A percentile compares a stretch with the other conserved stretches of the same genome.
Evolutionary conservation across 352 stramenopile species (phyloP).

Genomic region (Pythium utonaiense): DNA sequence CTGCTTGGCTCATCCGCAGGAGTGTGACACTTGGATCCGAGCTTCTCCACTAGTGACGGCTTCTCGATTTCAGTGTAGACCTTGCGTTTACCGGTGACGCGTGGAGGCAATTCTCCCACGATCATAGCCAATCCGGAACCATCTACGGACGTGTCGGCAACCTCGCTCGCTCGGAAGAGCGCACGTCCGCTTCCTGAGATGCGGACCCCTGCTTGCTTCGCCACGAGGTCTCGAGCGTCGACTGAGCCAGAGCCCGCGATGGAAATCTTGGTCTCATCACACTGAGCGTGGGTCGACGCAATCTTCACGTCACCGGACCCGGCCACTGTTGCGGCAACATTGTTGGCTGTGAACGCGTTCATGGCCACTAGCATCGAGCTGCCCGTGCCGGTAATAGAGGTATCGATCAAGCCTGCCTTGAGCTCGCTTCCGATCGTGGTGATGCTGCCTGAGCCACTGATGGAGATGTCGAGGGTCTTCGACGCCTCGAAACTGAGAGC

Average conservation of each 20-base stretch:
- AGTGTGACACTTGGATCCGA: background rate
- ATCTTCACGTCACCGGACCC: conserved; percentile 25
- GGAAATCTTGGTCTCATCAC: conserved; percentile 7
- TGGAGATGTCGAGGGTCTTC: background rate
- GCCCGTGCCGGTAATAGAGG: conserved; percentile 23
- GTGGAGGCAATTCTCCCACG: conserved; percentile 17
- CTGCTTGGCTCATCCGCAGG: background rate
- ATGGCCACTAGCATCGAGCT: conserved; percentile 21
- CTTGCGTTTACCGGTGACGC: background rate
- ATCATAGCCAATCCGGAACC: conserved; percentile 20
- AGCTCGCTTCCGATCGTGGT: conserved; percentile 14
- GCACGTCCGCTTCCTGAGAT: conserved; percentile 23
- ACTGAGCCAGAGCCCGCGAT: conserved; percentile 28
- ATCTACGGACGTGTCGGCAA: conserved; percentile 3
- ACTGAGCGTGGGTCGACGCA: conserved; percentile 10
- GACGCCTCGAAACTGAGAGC: conserved; percentile 4
- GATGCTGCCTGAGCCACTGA: conserved; percentile 15
- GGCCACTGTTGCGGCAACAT: conserved; percentile 13
- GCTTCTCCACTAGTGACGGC: conserved; percentile 9
- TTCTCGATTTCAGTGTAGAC: conserved; percentile 1
- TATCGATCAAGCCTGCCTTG: background rate
- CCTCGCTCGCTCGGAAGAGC: conserved; percentile 12
- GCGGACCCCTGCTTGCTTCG: background rate
- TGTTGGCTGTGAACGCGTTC: conserved; percentile 14
- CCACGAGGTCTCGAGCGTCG: conserved; percentile 22